These are phyloP conservation scores for Calocybe gangraenosa DNA, from an alignment of 768 basidiomycete genomes.

Conservation along the genomic window DNA sequence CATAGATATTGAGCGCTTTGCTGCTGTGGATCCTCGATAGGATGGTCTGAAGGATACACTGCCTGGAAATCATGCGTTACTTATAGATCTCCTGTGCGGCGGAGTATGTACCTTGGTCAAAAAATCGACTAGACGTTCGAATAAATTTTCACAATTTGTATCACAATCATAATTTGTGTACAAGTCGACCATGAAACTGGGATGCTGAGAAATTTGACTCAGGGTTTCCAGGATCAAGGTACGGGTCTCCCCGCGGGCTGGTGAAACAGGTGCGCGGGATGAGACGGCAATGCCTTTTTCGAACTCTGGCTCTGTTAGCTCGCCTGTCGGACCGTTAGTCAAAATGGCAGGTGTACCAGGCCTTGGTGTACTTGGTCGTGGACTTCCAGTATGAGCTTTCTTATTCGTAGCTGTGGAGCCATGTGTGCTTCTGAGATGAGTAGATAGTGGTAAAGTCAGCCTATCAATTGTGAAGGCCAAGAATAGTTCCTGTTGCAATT, in stretches of 20 bases:
- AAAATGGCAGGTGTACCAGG: constrained; percentile 46
- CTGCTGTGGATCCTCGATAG: constrained; percentile 59
- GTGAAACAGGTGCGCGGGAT: constrained; percentile 58
- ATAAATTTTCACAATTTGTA: constrained; percentile 93
- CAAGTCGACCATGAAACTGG: constrained; percentile 93
- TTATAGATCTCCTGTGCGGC: background rate
- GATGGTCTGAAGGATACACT: constrained; percentile 68
- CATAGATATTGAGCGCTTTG: constrained; percentile 82
- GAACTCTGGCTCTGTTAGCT: constrained; percentile 35
- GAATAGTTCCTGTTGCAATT: constrained; percentile 94
- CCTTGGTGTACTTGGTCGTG: constrained; percentile 40
- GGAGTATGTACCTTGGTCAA: constrained; percentile 67
- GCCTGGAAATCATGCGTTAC: constrained; percentile 43
- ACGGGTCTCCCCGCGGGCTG: constrained; percentile 82
- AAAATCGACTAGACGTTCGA: constrained; percentile 86
- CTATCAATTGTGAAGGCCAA: constrained; percentile 92
- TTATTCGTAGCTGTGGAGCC: constrained; percentile 21
- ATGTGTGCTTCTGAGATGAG: constrained; percentile 22
- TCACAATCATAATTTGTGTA: constrained; percentile 98
- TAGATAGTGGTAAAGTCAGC: constrained; percentile 54
- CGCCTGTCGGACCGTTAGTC: constrained; percentile 31
- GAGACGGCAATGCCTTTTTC: constrained; percentile 43
- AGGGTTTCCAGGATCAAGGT: constrained; percentile 89
- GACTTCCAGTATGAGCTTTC: constrained; percentile 21
- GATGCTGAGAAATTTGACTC: constrained; percentile 72